Evolutionary conservation across 2,329 filamentous ascomycete genomes (phyloP), one percentile per base, ranked within the genome.

Genomic region (Penicillium sp.): DNA sequence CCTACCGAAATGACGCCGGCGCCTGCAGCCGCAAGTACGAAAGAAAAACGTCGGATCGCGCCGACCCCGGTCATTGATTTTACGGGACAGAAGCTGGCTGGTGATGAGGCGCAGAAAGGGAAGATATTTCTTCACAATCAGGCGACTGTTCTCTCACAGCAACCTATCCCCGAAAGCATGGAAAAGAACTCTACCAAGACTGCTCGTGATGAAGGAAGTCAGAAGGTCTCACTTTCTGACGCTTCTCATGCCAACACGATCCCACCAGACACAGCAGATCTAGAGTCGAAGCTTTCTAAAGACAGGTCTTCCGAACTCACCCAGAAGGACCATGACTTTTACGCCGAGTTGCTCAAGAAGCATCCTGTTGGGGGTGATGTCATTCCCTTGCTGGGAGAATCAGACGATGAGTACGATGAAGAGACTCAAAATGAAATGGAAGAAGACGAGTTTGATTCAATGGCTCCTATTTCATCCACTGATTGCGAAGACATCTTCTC

Each of bases 371-470:
- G 75, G 40, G 76, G 75, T 30, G 79, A 84, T 53, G 74, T 80
- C 10, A 75, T 85, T 7, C 84, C 85, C 19, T 24, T 79, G 0
- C 85, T 84, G 68, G 85, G 86, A 5, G 85, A 89, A 3, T 89
- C 78, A 8, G 78, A 81, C 67, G 82, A 82, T 3, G 79, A 84
- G 33, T 85, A 84, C 64, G 88, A 91, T 67, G 80, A 84, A 12
- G 82, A 85, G 38, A 89, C 86, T 0, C 84, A 83, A 79, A 77
- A 76, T 47, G 89, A 91, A 69, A 89, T 91, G 10, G 76, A 59
- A 6, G 53, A 59, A 26, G 63, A 62, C 15, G 47, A 58, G 15
- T 68, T 59, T 12, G 68, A 61, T 62, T 61, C 69, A 19, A 66
- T 65, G 63, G 65, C 70, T 49, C 73, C 64, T 45, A 75, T 88